These are phyloP conservation scores for Yamadazyma dushanensis DNA, from an alignment of 1,139 yeast genomes.

Conservation along the genomic window DNA sequence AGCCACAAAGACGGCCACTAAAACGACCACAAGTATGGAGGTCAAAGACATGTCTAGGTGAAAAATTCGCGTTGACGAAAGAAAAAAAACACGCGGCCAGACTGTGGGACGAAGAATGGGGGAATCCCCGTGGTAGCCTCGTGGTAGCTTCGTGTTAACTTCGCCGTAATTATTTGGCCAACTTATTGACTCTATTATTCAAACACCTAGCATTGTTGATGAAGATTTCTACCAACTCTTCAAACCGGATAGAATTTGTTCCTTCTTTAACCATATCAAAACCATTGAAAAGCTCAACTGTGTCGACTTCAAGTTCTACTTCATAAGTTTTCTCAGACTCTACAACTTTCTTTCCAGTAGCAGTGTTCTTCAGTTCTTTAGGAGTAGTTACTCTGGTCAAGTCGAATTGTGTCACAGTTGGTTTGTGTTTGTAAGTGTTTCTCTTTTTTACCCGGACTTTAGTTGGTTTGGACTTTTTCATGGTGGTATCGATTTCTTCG, in stretches of 20 bases:
- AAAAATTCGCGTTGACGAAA: too few species aligned
- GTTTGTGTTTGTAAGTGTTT: slow-evolving; percentile 60
- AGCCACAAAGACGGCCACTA: slow-evolving; percentile 2
- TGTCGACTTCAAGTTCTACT: slow-evolving; percentile 74
- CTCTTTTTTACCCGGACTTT: slow-evolving; percentile 64
- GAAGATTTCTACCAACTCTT: slow-evolving; percentile 69
- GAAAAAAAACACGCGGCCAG: too few species aligned
- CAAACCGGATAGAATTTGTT: slow-evolving; percentile 61
- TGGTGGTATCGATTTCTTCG: slow-evolving; percentile 46
- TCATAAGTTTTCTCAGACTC: slow-evolving; percentile 51
- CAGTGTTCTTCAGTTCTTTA: slow-evolving; percentile 42
- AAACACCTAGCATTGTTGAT: slow-evolving; percentile 65
- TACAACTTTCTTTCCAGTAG: slow-evolving; percentile 34
- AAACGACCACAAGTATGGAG: not conserved
- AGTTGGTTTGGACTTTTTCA: slow-evolving; percentile 44
- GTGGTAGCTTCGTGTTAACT: too few species aligned
- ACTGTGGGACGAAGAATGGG: too few species aligned
- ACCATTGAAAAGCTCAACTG: slow-evolving; percentile 59
- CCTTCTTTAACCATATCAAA: slow-evolving; percentile 53
- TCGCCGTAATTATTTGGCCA: slow-evolving; percentile 32
- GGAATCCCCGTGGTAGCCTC: too few species aligned
- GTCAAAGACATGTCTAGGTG: too few species aligned
- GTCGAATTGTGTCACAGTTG: slow-evolving; percentile 72
- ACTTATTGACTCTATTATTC: slow-evolving; percentile 46
- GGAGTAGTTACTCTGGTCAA: slow-evolving; percentile 61